Evolutionary conservation across 352 stramenopile genomes (phyloP).

Genomic region (Aphanomyces invadans): DNA sequence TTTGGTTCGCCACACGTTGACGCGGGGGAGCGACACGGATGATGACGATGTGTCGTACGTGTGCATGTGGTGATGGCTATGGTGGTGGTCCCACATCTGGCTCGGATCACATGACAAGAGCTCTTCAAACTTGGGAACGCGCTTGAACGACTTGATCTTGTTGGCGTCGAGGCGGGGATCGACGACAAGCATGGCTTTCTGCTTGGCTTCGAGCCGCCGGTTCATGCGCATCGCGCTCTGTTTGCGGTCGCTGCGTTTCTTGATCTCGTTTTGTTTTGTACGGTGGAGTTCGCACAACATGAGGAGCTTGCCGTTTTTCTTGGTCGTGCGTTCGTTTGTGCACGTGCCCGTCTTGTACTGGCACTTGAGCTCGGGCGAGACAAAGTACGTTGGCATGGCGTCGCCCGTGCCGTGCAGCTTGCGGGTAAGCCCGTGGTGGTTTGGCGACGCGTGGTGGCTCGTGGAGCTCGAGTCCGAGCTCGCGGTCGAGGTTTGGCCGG

Average conservation of each 20-base stretch:
- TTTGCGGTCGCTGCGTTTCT: constrained; percentile 63
- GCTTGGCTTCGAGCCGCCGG: constrained; percentile 20
- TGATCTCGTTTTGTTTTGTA: constrained; percentile 78
- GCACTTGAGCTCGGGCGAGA: constrained; percentile 32
- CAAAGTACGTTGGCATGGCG: neutral
- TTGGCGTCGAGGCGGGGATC: neutral
- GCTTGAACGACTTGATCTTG: constrained; percentile 13
- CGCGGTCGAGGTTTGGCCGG: neutral
- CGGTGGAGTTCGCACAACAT: constrained; percentile 77
- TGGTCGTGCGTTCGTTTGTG: constrained; percentile 56
- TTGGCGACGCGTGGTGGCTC: neutral
- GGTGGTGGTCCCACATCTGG: neutral
- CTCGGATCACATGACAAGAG: constrained; percentile 11
- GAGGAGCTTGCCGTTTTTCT: constrained; percentile 62
- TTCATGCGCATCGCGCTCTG: constrained; percentile 22
- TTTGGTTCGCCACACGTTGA: constrained; percentile 23
- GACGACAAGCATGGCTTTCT: constrained; percentile 16
- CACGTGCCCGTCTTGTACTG: constrained; percentile 79
- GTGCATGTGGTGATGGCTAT: neutral
- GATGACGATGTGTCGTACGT: neutral
- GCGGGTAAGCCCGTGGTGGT: neutral
- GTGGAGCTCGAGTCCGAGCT: neutral
- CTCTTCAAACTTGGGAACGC: constrained; percentile 13
- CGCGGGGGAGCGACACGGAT: constrained; percentile 11
- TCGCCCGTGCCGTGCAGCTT: neutral